Evolutionary conservation across 176 grass and related monocot genomes (phyloP).

Genomic region (Zea luxurians): DNA sequence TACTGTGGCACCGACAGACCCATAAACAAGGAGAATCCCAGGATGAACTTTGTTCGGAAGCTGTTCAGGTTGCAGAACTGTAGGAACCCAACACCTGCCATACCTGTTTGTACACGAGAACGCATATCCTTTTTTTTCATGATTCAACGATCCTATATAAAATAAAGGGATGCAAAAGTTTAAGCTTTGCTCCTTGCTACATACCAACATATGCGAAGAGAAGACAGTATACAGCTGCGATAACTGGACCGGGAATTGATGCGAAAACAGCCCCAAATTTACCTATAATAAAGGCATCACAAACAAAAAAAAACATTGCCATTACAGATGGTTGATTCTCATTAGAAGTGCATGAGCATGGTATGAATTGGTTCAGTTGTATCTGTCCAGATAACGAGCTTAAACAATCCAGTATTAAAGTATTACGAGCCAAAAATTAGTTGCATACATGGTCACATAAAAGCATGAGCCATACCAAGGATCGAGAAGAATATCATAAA

Average conservation of each 20-base stretch:
- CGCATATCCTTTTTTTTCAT: slow-evolving; percentile 4
- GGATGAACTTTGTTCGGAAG: slow-evolving; percentile 85
- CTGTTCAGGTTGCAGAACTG: slow-evolving; percentile 93
- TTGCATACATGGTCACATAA: slow-evolving; percentile 3
- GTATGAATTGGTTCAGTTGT: not conserved
- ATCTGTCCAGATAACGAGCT: slow-evolving; percentile 2
- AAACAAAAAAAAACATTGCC: slow-evolving; percentile 14
- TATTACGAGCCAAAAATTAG: not conserved
- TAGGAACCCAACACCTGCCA: slow-evolving; percentile 68
- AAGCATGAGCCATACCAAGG: slow-evolving; percentile 56
- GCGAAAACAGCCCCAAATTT: slow-evolving; percentile 66
- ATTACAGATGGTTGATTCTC: not conserved
- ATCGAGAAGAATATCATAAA: slow-evolving; percentile 99
- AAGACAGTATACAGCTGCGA: slow-evolving; percentile 52
- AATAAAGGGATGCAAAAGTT: not conserved
- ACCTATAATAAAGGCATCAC: slow-evolving; percentile 29
- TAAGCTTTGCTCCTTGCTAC: slow-evolving; percentile 15
- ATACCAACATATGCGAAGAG: slow-evolving; percentile 56
- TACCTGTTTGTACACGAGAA: slow-evolving; percentile 59
- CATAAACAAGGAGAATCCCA: slow-evolving; percentile 91
- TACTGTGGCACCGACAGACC: slow-evolving; percentile 91
- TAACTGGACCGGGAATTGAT: slow-evolving; percentile 47
- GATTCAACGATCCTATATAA: not conserved
- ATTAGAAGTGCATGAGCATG: not conserved
- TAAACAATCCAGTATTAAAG: not conserved